phyloP scores from a whole-genome alignment of 257 asterid species.

The Perilla frutescens region DNA sequence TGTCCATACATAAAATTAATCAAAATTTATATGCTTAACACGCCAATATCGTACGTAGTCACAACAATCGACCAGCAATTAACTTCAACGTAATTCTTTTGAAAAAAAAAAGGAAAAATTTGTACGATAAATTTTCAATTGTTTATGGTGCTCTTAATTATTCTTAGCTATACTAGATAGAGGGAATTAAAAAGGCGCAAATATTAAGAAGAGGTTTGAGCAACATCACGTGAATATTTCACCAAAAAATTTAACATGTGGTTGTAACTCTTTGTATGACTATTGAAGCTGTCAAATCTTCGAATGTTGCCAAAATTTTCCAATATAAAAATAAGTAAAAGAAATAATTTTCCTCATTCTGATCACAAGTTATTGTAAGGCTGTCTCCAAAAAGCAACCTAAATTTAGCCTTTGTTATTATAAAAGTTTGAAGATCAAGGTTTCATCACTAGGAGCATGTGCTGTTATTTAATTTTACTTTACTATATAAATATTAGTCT shows the following conservation, averaged over 20 bases:
- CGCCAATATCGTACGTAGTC: neutral
- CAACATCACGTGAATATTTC: conserved; percentile 45
- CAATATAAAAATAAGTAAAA: neutral
- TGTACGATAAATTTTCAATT: neutral
- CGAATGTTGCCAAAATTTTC: conserved; percentile 34
- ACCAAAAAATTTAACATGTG: conserved; percentile 39
- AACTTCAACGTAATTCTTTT: neutral
- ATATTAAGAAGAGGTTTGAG: conserved; percentile 6
- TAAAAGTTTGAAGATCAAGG: conserved; percentile 7
- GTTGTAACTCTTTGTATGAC: conserved; percentile 32
- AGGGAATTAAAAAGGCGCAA: conserved; percentile 23
- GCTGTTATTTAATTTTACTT: neutral
- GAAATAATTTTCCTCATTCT: conserved; percentile 20
- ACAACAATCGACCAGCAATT: neutral
- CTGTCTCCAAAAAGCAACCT: conserved; percentile 33
- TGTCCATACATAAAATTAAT: too few species aligned
- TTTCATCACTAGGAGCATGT: conserved; percentile 13
- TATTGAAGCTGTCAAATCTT: conserved; percentile 39
- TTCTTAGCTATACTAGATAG: neutral
- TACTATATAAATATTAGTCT: too few species aligned
- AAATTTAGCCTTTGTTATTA: conserved; percentile 11
- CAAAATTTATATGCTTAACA: too few species aligned
- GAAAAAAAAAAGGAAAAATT: neutral
- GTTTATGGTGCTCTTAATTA: neutral
- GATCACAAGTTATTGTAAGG: conserved; percentile 33